Evolutionary conservation across 2,329 filamentous ascomycete species (phyloP), one percentile per base, ranked within the genome.

Genomic region (Monilinia fructigena): DNA sequence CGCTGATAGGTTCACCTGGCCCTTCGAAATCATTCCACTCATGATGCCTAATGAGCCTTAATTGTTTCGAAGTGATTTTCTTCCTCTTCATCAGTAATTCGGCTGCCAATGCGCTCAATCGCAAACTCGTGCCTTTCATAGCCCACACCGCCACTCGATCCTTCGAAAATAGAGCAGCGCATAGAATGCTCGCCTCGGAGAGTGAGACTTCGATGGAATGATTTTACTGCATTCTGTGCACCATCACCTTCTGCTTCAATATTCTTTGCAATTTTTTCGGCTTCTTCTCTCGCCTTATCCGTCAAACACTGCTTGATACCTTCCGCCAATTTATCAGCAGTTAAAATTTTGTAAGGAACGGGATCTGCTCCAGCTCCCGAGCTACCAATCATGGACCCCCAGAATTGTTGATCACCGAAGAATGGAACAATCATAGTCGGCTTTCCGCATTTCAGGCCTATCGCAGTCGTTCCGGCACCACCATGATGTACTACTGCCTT

Each of bases 21-120:
- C 90, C 90, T 70, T 90, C 88, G 72, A 91, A 92, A 72, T 92
- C 89, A 70, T 91, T 90, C 88, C 89, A 92, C 71, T 91, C 88
- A 61, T 83, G 85, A 72, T 90, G 87, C 11, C 89, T 81, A 11
- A 90, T 73, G 0, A 92, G 80, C 16, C 85, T 82, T 56, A 92
- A 76, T 67, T 86, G 84, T 65, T 83, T 84, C 84, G 87, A 91
- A 31, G 82, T 81, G 28, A 90, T 74, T 69, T 84, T 82, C n/a
- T 85, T 86, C 69, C 81, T 82, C 45, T 84, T 81, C 4, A 89
- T 84, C 2, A 90, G 77, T 2, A 90, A 78, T 35, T 90, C 85
- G 0, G 89, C 89, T 2, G 89, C 89, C 50, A 91, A 70, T 0
- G 87, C 80, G 67, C 85, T 87, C 0, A 92, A 78, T 70, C 84